Evolutionary conservation across 2,329 filamentous ascomycete species (phyloP).

Genomic region (Penicillium vulpinum): DNA sequence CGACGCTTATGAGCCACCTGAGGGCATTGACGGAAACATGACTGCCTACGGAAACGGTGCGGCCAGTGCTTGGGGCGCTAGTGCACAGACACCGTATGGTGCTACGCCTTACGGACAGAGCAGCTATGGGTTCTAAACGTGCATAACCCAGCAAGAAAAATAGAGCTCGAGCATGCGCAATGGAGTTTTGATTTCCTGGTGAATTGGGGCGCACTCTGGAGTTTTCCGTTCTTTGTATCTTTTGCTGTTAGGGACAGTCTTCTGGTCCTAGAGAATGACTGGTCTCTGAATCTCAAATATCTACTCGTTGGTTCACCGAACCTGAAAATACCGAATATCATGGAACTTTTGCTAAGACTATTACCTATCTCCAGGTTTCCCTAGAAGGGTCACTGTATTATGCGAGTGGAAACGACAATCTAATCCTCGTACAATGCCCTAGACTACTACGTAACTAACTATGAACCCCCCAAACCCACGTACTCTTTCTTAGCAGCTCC

Average conservation of each 20-base stretch:
- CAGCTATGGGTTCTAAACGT: slow-evolving; percentile 34
- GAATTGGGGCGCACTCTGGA: slow-evolving; percentile 10
- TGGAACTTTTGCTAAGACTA: neutral
- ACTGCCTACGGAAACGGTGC: slow-evolving; percentile 49
- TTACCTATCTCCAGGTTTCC: neutral
- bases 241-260: slow-evolving; percentile 3
- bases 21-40: slow-evolving; percentile 45
- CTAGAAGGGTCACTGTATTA: too few species aligned
- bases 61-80: slow-evolving; percentile 66
- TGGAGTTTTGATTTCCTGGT: slow-evolving; percentile 24
- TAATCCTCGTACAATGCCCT: neutral
- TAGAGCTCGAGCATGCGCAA: slow-evolving; percentile 21
- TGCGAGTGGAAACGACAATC: neutral
- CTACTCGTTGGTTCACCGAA: neutral
- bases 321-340: slow-evolving; percentile 4
- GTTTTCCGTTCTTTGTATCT: slow-evolving; percentile 12
- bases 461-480: neutral
- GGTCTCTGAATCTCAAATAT: slow-evolving; percentile 1
- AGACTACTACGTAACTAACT: neutral
- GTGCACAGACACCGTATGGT: slow-evolving; percentile 58
- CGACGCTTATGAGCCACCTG: slow-evolving; percentile 50
- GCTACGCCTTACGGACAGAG: slow-evolving; percentile 62
- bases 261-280: neutral
- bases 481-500: neutral
- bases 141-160: slow-evolving; percentile 7